Evolutionary conservation across 1,284 basidiomycete species (phyloP).

Genomic region (Leccinum angustisporum): DNA sequence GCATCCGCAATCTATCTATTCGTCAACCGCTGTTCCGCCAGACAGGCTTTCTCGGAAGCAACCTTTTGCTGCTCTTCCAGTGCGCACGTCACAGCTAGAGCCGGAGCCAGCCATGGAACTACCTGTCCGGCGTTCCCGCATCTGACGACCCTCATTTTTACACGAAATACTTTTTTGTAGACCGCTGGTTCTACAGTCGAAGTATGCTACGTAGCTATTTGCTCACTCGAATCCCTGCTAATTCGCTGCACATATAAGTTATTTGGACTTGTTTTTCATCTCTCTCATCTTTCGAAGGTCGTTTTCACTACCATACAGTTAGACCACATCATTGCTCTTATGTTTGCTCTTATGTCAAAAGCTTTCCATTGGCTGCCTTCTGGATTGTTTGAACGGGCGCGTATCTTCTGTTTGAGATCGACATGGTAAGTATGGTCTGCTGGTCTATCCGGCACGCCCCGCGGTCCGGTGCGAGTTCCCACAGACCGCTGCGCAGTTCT

Average conservation of each 20-base stretch:
- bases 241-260: background rate
- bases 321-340: background rate
- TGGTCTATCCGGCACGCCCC: background rate
- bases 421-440: background rate
- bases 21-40: background rate
- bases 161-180: background rate
- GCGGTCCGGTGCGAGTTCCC: background rate
- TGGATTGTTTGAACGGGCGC: background rate
- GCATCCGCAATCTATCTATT: conserved; percentile 2
- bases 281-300: background rate
- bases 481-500: background rate
- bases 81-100: conserved; percentile 35
- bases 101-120: conserved; percentile 36
- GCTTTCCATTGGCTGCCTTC: background rate
- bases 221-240: background rate
- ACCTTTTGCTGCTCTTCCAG: conserved; percentile 25
- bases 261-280: background rate
- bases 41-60: conserved; percentile 8
- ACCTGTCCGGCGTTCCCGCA: conserved; percentile 16
- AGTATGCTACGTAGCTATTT: background rate
- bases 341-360: background rate
- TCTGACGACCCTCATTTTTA: background rate
- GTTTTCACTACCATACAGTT: background rate
- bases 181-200: background rate
- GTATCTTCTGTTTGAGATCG: too few species aligned